Base-by-base conservation (phyloP, 2,329 filamentous ascomycete species). In the Fusarium sp. region DNA sequence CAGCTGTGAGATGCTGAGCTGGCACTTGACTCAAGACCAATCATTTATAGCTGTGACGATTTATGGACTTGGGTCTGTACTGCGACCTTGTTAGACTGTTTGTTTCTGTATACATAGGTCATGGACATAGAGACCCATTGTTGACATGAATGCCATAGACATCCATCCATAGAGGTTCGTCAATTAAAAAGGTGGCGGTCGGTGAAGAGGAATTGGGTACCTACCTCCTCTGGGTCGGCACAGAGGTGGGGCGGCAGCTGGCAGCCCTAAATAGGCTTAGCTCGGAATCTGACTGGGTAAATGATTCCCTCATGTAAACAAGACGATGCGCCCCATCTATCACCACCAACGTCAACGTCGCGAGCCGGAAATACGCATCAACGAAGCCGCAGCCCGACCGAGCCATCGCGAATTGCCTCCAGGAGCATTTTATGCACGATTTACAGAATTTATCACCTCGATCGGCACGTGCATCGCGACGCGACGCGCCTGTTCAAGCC, bases 261-360 rank as follows among this genome's bases (percentile, higher is more conserved):
- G n/a, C 5, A 35, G 16, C 8, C 75, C 64, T 6, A 59, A 70
- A 70, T 14, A 37, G 71, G 78, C 20, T 52, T 80, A 80, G 78
- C 68, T 74, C 16, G 5, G 2, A n/a, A 35, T 24, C 41, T 65
- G 67, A 33, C 50, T 65, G 65, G 41, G 68, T 75, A 75, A 78
- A 71, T 75, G 72, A 71, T 75, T 68, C 63, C 63, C 72, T 76
- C 72, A 78, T 80, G 78, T 80, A 80, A 79, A 79, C 77, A 79
- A 78, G 77, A 61, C 63, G 66, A 79, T 79, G 77, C 76, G 77
- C 71, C 71, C 73, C 73, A 71, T 70, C 73, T 65, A 76, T 68
- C 70, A 76, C 75, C 72, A 72, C 70, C 71, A 75, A 29, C 69
- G 61, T 69, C 71, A 75, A 52, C 69, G 61, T 78, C 78, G 77